These are phyloP conservation scores for Dendrocalamus sinicus DNA, from an alignment of 176 grass and related monocot species.

Conservation along the genomic window DNA sequence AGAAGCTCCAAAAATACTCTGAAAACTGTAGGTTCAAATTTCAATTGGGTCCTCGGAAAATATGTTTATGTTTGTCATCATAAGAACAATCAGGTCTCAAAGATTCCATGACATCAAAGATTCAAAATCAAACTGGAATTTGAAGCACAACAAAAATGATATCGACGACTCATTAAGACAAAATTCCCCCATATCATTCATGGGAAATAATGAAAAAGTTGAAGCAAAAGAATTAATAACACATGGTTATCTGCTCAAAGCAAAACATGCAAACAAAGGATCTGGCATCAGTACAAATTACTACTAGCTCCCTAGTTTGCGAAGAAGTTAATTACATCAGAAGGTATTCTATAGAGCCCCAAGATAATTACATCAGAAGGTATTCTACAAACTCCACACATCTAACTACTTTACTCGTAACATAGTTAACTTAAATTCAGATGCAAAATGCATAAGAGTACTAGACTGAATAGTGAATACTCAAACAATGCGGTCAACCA, in stretches of 20 bases:
- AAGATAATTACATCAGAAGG: neutral
- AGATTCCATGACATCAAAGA: slow-evolving; percentile 45
- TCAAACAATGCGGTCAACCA: neutral
- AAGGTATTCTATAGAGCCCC: neutral
- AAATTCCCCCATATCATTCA: neutral
- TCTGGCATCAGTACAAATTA: neutral
- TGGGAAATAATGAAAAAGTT: neutral
- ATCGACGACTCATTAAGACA: neutral
- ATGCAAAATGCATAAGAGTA: neutral
- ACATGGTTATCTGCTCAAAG: neutral
- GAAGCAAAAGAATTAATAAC: neutral
- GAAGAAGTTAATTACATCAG: neutral
- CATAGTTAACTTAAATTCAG: neutral
- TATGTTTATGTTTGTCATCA: slow-evolving; percentile 47
- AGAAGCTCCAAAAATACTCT: neutral
- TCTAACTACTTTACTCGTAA: neutral
- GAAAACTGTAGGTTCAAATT: neutral
- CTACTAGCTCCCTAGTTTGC: neutral
- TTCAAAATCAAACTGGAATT: neutral
- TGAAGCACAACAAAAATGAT: neutral
- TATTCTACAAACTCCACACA: neutral
- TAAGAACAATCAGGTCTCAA: slow-evolving; percentile 44
- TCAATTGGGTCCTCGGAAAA: neutral
- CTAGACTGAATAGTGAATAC: neutral
- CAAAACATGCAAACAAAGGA: neutral